phyloP scores from a whole-genome alignment of 352 stramenopile genomes.

The Phytopythium ostracodes region DNA sequence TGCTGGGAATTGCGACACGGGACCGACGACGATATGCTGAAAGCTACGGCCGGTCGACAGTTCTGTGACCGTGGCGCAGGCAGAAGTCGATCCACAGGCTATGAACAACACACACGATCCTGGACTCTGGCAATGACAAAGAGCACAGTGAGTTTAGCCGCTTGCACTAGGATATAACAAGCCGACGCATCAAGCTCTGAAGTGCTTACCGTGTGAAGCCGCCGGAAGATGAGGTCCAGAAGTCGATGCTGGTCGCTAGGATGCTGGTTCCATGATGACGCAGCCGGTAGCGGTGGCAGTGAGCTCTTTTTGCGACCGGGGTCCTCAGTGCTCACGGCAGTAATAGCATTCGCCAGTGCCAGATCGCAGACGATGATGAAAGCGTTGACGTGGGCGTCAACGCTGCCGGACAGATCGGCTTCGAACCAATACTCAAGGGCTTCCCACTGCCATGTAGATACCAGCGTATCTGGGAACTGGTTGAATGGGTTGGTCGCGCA shows the following conservation, averaged over 20 bases:
- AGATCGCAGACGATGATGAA: conserved; percentile 54
- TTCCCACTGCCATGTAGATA: conserved; percentile 30
- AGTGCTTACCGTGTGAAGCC: conserved; percentile 20
- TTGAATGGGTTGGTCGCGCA: conserved; percentile 16
- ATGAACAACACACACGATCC: conserved; percentile 37
- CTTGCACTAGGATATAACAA: neutral
- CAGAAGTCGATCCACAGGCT: conserved; percentile 29
- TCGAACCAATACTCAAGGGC: conserved; percentile 25
- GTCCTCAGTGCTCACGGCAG: neutral
- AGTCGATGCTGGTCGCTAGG: conserved; percentile 30
- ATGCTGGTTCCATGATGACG: conserved; percentile 36
- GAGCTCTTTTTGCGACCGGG: conserved; percentile 1
- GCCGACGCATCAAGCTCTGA: neutral
- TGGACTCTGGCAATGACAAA: conserved; percentile 17
- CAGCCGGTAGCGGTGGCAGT: conserved; percentile 15
- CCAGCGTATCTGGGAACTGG: conserved; percentile 22
- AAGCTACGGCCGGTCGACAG: conserved; percentile 19
- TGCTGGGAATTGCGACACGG: conserved; percentile 20
- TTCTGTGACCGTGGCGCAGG: conserved; percentile 32
- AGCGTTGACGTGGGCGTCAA: conserved; percentile 7
- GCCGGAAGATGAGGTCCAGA: conserved; percentile 34
- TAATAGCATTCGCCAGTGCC: conserved; percentile 26
- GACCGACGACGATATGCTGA: conserved; percentile 44
- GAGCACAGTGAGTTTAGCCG: neutral
- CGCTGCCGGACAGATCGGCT: neutral